Base-by-base conservation (phyloP, 495 filamentous ascomycete genomes). In the Penicillium robsamsonii region DNA sequence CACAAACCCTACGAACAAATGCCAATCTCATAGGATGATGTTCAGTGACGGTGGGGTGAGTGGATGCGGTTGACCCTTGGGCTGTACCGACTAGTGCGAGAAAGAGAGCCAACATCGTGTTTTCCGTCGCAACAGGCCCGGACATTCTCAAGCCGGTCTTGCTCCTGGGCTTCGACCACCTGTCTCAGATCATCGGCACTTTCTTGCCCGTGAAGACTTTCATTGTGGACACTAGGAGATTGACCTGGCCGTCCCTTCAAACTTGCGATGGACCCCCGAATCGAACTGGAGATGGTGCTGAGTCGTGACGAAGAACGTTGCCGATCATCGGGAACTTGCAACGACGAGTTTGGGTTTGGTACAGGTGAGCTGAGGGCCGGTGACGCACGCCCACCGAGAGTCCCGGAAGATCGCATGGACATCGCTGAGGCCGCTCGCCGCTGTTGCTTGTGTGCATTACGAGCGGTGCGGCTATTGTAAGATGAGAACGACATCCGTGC, bases 111-210 rank as follows among this genome's bases (percentile, higher is more conserved):
- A 41, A 82, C 79, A 56, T 80, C 76, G 52, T 80, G 77, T 30
- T 90, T 92, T 59, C 91, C 94, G 83, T 97, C 94, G 72, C 94
- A 98, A 75, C 94, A 98, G 50, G 92, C 92, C 68, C 94, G 81
- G 46, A 98, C 94, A 67, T 98, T 96, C 75, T 96, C 95, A 60
- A 98, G 78, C 55, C 85, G 77, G 64, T 91, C 89, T 15, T 83
- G 74, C 55, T 96, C 89, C 60, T 92, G 87, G 55, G 77, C 73
- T 65, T 91, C 88, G 60, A 91, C 87, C 49, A 87, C 84, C 52
- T 84, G 79, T 55, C 88, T 78, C 31, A 96, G 62, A 65, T 96
- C 90, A 60, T 96, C 92, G 7, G 85, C 84, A 58, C 87, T 91
- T 63, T 92, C 87, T 50, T 85, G 82, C 13, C 60, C 68, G 24